phyloP scores from a whole-genome alignment of 768 basidiomycete species.

The Naganishia onofrii region DNA sequence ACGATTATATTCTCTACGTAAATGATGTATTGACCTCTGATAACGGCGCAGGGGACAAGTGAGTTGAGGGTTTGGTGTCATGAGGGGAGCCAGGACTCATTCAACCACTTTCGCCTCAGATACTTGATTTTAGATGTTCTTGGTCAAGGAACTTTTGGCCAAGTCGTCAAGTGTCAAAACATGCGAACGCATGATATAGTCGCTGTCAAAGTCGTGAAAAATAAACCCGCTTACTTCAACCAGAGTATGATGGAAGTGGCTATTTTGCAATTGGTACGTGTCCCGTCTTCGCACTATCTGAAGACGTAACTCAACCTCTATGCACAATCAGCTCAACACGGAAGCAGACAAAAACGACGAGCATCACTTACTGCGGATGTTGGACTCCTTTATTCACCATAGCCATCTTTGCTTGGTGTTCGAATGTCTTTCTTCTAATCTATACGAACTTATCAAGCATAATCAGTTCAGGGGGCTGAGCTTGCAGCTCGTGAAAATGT shows the following conservation, averaged over 20 bases:
- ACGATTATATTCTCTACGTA: conserved; percentile 98
- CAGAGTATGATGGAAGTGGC: conserved; percentile 99
- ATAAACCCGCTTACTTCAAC: conserved; percentile 99
- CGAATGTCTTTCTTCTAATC: conserved; percentile 90
- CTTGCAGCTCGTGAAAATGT: conserved; percentile 96
- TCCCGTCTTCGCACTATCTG: neutral
- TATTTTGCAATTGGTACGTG: conserved; percentile 82
- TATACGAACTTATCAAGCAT: conserved; percentile 99
- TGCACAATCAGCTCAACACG: conserved; percentile 74
- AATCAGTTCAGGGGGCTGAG: conserved; percentile 97
- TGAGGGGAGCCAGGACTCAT: neutral
- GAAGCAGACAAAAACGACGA: conserved; percentile 89
- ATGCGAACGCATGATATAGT: conserved; percentile 99
- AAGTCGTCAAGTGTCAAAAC: conserved; percentile 99
- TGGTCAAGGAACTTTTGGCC: conserved; percentile 97
- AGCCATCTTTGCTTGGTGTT: conserved; percentile 97
- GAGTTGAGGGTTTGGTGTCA: conserved; percentile 51
- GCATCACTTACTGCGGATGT: conserved; percentile 91
- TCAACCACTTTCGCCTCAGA: conserved; percentile 53
- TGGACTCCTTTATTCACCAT: conserved; percentile 94
- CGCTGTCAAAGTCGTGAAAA: conserved; percentile 99
- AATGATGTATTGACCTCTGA: conserved; percentile 96
- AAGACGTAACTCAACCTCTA: conserved; percentile 24
- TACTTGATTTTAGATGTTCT: conserved; percentile 97
- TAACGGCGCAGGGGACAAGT: conserved; percentile 80